Evolutionary conservation across 2,329 filamentous ascomycete genomes (phyloP).

Genomic region (Diplodia seriata): DNA sequence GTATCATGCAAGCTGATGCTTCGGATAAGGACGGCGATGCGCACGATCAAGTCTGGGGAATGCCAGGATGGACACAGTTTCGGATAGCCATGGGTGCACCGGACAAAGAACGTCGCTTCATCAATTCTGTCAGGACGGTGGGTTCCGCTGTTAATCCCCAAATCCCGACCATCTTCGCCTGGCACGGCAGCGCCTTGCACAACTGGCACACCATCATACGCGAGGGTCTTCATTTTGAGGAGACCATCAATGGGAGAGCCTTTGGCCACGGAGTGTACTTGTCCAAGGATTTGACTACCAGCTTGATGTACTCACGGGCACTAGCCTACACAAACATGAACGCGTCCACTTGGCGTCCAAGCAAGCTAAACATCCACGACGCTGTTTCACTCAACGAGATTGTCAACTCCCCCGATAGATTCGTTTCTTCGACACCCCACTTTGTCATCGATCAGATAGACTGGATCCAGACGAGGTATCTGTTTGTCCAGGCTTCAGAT

Average conservation of each 20-base stretch:
- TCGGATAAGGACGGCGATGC: slow-evolving; percentile 33
- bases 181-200: slow-evolving; percentile 76
- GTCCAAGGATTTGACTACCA: slow-evolving; percentile 65
- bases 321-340: no score
- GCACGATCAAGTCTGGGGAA: slow-evolving; percentile 64
- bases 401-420: slow-evolving; percentile 73
- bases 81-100: slow-evolving; percentile 86
- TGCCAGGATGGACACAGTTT: slow-evolving; percentile 78
- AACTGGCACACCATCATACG: slow-evolving; percentile 95
- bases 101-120: slow-evolving; percentile 83
- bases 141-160: slow-evolving; percentile 49
- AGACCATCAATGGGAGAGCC: slow-evolving; percentile 68
- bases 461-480: slow-evolving; percentile 90
- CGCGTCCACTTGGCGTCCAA: slow-evolving; percentile 66
- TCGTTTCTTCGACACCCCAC: slow-evolving; percentile 62
- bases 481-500: slow-evolving; percentile 64
- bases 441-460: slow-evolving; percentile 77
- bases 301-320: slow-evolving; percentile 57
- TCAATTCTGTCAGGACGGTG: slow-evolving; percentile 64
- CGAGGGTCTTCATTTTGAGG: slow-evolving; percentile 76
- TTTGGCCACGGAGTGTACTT: slow-evolving; percentile 86
- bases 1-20: slow-evolving; percentile 76
- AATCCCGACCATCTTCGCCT: slow-evolving; percentile 79
- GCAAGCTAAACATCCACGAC: slow-evolving; percentile 63
- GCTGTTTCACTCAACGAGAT: slow-evolving; percentile 85